phyloP scores from a whole-genome alignment of 2,329 filamentous ascomycete species.

The Pyrenochaeta sp. region DNA sequence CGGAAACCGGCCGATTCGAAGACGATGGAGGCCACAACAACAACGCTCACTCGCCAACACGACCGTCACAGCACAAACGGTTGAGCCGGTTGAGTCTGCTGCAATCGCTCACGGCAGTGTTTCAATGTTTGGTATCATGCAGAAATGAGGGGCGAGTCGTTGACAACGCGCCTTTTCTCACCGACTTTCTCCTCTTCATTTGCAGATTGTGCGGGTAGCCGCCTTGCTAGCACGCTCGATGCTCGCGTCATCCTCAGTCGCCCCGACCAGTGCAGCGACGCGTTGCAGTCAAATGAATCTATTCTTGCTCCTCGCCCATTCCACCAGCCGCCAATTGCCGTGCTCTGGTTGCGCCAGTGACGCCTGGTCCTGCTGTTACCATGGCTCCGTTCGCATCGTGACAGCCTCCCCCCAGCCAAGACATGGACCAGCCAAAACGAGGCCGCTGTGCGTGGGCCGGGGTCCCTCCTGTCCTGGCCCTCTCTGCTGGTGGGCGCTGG shows the following conservation, averaged over 20 bases:
- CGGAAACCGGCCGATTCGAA: slow-evolving; percentile 43
- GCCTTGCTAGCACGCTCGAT: slow-evolving; percentile 33
- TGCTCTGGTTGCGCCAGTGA: not conserved
- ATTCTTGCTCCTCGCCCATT: not conserved
- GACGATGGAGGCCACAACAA: slow-evolving; percentile 15
- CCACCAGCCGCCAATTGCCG: slow-evolving; percentile 4
- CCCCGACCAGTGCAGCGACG: slow-evolving; percentile 27
- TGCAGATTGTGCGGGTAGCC: slow-evolving; percentile 35
- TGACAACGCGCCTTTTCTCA: slow-evolving; percentile 38
- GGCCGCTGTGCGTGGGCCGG: slow-evolving; percentile 33
- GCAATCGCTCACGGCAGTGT: no score
- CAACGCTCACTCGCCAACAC: not conserved
- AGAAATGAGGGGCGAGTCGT: slow-evolving; percentile 25
- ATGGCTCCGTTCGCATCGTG: slow-evolving; percentile 17
- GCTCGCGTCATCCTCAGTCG: slow-evolving; percentile 30
- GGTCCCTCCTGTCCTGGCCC: slow-evolving; percentile 37
- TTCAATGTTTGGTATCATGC: slow-evolving; percentile 6
- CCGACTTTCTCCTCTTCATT: slow-evolving; percentile 24
- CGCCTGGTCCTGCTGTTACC: slow-evolving; percentile 4
- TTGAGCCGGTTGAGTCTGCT: not conserved
- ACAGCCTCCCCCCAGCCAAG: slow-evolving; percentile 31
- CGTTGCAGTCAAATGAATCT: slow-evolving; percentile 7
- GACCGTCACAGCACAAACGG: not conserved
- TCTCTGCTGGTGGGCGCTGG: slow-evolving; percentile 16
- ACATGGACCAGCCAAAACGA: slow-evolving; percentile 40